phyloP scores from a whole-genome alignment of 2,329 filamentous ascomycete species.

The Lachnellula occidentalis region DNA sequence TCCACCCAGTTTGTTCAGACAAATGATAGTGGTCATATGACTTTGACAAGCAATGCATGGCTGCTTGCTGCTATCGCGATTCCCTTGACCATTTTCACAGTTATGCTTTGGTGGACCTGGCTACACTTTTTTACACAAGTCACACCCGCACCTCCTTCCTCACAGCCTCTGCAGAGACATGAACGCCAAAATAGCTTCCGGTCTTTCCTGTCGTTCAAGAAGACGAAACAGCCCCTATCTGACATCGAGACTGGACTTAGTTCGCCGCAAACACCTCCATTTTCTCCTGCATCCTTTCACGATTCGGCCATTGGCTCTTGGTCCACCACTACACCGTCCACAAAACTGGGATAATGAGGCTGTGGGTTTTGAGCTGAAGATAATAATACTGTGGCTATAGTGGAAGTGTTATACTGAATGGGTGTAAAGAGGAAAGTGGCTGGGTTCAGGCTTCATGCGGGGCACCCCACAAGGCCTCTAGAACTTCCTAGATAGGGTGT shows the following conservation, averaged over 20 bases:
- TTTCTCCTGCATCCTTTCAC: not conserved
- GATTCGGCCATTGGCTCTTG: conserved; percentile 4
- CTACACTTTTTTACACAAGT: conserved; percentile 9
- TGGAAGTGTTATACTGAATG: no score
- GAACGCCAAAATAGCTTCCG: conserved; percentile 4
- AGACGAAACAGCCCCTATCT: not conserved
- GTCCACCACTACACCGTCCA: conserved; percentile 6
- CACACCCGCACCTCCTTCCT: not conserved
- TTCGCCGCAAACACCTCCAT: not conserved
- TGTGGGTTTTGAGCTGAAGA: not conserved
- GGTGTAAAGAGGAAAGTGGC: not conserved
- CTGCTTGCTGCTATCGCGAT: conserved; percentile 18
- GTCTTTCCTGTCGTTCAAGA: conserved; percentile 1
- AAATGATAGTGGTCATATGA: conserved; percentile 9
- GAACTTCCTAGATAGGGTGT: not conserved
- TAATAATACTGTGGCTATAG: no score
- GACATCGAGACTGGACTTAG: conserved; percentile 3
- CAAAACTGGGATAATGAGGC: conserved; percentile 2
- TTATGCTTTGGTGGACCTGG: conserved; percentile 20
- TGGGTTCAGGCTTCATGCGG: not conserved
- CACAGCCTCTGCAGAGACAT: not conserved
- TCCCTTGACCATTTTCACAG: conserved; percentile 19
- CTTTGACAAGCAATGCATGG: conserved; percentile 14
- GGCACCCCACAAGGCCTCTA: not conserved
- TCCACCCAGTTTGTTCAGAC: conserved; percentile 22